A percentile compares a stretch with the other conserved stretches of the same genome.
These are phyloP conservation scores for Citrullus amarus DNA, from an alignment of 306 rosid species.

Conservation along the genomic window DNA sequence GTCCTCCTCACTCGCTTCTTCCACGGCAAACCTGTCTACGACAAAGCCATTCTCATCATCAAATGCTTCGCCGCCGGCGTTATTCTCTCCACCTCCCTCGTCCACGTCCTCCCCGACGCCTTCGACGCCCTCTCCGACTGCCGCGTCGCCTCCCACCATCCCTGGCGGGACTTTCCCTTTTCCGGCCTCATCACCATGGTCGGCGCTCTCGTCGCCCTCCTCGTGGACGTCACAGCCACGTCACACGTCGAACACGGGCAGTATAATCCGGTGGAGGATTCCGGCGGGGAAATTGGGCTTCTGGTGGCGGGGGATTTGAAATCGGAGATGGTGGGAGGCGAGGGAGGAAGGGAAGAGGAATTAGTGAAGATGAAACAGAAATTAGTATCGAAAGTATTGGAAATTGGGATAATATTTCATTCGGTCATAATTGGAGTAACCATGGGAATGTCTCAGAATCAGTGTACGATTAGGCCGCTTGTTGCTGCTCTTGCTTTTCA, in stretches of 20 bases:
- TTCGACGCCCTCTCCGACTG: constrained; percentile 74
- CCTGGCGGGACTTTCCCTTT: constrained; percentile 88
- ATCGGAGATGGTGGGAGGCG: neutral
- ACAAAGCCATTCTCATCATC: constrained; percentile 43
- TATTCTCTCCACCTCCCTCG: constrained; percentile 83
- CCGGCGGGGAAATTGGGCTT: neutral
- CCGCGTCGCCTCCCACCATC: constrained; percentile 65
- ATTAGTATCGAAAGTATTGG: constrained; percentile 73
- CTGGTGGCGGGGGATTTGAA: constrained; percentile 1
- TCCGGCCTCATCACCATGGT: constrained; percentile 64
- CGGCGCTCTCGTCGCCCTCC: constrained; percentile 50
- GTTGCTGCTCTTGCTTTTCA: constrained; percentile 88
- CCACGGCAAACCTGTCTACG: constrained; percentile 75
- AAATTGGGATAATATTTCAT: constrained; percentile 87
- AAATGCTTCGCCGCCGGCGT: constrained; percentile 98
- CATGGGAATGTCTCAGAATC: constrained; percentile 91
- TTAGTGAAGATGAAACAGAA: constrained; percentile 51
- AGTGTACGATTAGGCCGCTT: constrained; percentile 78
- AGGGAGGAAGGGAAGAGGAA: constrained; percentile 16
- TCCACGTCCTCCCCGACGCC: constrained; percentile 97
- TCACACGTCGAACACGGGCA: constrained; percentile 51
- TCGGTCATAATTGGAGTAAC: constrained; percentile 85
- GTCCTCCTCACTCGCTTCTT: constrained; percentile 60
- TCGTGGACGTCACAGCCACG: constrained; percentile 67
- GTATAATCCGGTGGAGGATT: constrained; percentile 31